Evolutionary conservation across 2,329 filamentous ascomycete genomes (phyloP), one percentile per base, ranked within the genome.

Genomic region (Phialophora verrucosa): DNA sequence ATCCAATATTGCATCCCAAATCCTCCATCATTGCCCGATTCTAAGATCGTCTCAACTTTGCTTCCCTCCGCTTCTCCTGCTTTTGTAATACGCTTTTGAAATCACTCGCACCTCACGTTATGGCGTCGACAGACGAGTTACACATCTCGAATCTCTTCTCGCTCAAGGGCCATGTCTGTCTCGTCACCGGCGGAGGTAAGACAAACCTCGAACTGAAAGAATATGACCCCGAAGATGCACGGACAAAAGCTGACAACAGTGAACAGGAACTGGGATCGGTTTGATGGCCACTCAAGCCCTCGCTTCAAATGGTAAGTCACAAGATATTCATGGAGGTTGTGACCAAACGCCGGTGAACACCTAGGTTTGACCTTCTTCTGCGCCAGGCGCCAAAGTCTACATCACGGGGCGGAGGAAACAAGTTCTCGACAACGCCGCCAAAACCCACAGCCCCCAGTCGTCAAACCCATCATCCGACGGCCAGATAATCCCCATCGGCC

Each of bases 401-500:
- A 76, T 76, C 60, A 75, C 72, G 3, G 72, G 74, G 4, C 70
- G 74, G 31, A 62, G 74, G 3, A 70, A 71, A 60, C 71, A 75
- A 63, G 73, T 72, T 4, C 73, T 76, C 20, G 71, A 75, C 49
- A 73, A 72, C 35, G 74, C 73, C 3, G 78, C 84, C 78, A 86
- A 81, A 74, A 51, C 63, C 32, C 70, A 73, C 64, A 79, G 80
- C 4, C 72, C 75, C 25, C 74, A 76, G 29, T 64, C 62, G 3
- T 50, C 64, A 8, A 54, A 69, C 55, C 32, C 38, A 20, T 35
- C 59, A 14, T 42, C 59, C 23, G 75, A 88, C 14, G 81, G 85
- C 27, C 76, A 83, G 20, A 88, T 89, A 60, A 88, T 86, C 10
- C 79, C 74, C 4, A 80, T 83, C 53, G 85, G 73, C 23, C 72